Evolutionary conservation across 2,329 filamentous ascomycete species (phyloP).

Genomic region (Talaromyces sp.): DNA sequence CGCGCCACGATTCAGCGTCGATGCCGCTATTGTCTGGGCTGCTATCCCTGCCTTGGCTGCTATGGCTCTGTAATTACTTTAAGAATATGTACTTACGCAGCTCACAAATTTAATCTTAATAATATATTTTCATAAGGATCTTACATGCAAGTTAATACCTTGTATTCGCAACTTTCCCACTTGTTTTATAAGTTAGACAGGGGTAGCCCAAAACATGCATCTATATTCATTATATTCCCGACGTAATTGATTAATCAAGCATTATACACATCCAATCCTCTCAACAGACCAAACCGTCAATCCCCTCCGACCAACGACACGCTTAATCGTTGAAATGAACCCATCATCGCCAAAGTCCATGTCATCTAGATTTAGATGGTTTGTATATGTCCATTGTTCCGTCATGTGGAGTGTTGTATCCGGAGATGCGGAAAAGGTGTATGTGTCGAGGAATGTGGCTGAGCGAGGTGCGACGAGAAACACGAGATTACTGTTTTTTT

Average conservation of each 20-base stretch:
- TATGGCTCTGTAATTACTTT: not conserved
- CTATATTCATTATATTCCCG: not conserved
- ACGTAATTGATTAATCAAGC: not conserved
- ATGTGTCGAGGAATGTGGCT: slow-evolving; percentile 42
- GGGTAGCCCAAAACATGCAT: not conserved
- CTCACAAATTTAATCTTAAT: too few relatives aligned
- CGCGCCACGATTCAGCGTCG: not conserved
- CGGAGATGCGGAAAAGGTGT: slow-evolving; percentile 20
- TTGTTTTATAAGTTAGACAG: too few relatives aligned
- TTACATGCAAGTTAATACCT: too few relatives aligned
- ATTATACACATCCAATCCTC: slow-evolving; percentile 27
- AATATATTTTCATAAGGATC: too few relatives aligned
- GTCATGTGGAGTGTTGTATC: slow-evolving; percentile 31
- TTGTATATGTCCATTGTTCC: slow-evolving; percentile 43
- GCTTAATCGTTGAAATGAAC: slow-evolving; percentile 41
- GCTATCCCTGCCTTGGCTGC: not conserved
- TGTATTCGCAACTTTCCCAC: too few relatives aligned
- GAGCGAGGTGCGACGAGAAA: slow-evolving; percentile 48
- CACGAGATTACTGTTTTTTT: slow-evolving; percentile 24
- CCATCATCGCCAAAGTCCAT: slow-evolving; percentile 51
- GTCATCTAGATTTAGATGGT: slow-evolving; percentile 52
- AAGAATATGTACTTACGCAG: not conserved
- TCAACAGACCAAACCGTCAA: slow-evolving; percentile 49
- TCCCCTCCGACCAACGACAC: slow-evolving; percentile 49
- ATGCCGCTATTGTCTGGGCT: not conserved